Base-by-base conservation (phyloP, 371 early-diverging fungal species). In the Mortierella sp. region DNA sequence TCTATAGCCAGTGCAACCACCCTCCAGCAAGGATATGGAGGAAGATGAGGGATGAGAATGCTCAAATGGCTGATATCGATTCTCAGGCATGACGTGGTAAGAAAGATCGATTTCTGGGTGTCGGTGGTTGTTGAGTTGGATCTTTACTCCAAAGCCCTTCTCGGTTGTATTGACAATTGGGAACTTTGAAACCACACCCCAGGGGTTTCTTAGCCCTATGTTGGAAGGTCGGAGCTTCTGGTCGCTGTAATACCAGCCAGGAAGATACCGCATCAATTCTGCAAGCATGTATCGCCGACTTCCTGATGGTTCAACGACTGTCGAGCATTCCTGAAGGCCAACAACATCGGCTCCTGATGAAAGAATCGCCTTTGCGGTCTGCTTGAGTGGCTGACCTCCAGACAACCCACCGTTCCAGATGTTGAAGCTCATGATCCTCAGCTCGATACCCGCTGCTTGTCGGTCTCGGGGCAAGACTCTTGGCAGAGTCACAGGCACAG, bases 321-420 rank as follows among this genome's bases (percentile, higher is more conserved):
- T 66, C 6, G 83, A 81, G 61, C 83, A 81, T 24, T 81, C 83
- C 70, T 84, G 84, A 26, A 78, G 75, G 1, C 84, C 84, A 22
- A 76, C 84, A 3, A 84, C 64, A 69, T 84, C 84, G 0, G 80
- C 84, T 10, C 81, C 84, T 30, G 81, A 76, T 0, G 67, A 73
- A 12, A 84, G 59, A 28, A 84, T 84, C 0, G 77, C 84, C 14
- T 77, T 67, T 20, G 84, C 84, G 2, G 81, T 80, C 24, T 73
- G 65, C 10, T 80, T 62, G 16, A 80, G 45, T 0, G 77, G 71
- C 0, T 26, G 52, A 0, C 69, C 70, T 14, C 73, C 26, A 0
- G 77, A 72, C 2, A 70, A n/a, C 12, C 83, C 83, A 26, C 83
- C 83, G 26, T 81, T 81, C 83, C 83, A 81, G 63, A 81, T 81